A percentile compares a stretch with the other conserved stretches of the same genome.
phyloP scores from a whole-genome alignment of 352 stramenopile species.

The Phytophthora litchii region DNA sequence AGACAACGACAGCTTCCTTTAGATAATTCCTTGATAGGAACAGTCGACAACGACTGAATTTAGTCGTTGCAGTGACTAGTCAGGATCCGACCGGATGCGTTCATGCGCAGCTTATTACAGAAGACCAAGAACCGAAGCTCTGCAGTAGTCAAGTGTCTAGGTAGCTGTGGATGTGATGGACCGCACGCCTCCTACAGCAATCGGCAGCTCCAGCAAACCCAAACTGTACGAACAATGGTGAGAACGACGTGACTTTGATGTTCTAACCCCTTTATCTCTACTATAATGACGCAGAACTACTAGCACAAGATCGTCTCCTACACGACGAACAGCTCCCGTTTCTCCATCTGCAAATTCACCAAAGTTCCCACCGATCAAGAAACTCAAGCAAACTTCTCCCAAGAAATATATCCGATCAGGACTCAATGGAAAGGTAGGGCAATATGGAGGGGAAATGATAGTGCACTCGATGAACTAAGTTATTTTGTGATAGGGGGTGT shows the following conservation, averaged over 20 bases:
- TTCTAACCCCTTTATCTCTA: not conserved
- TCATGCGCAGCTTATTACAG: not conserved
- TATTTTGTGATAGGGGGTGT: conserved; percentile 15
- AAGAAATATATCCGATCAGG: conserved; percentile 14
- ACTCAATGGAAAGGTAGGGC: conserved; percentile 25
- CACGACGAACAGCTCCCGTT: conserved; percentile 5
- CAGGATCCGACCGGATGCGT: conserved; percentile 20
- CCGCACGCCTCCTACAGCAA: conserved; percentile 5
- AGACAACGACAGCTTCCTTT: too few relatives aligned
- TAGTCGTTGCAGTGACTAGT: not conserved
- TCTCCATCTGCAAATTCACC: conserved; percentile 9
- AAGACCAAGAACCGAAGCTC: not conserved
- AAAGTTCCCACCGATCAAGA: conserved; percentile 38
- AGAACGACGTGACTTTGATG: too few relatives aligned
- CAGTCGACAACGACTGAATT: too few relatives aligned
- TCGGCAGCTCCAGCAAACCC: conserved; percentile 17
- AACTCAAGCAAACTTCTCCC: conserved; percentile 18
- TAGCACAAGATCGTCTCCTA: conserved; percentile 10
- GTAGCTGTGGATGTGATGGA: conserved; percentile 16
- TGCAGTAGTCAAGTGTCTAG: too few relatives aligned
- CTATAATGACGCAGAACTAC: conserved; percentile 1
- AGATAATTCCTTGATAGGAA: too few relatives aligned
- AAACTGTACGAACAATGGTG: conserved; percentile 17
- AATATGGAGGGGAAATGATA: too few relatives aligned
- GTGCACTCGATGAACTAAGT: too few relatives aligned